Percentiles rank a stretch among this genome's conserved stretches.
Evolutionary conservation across 371 early-diverging fungal genomes (phyloP).

Genomic region (Rhizopus sp.): DNA sequence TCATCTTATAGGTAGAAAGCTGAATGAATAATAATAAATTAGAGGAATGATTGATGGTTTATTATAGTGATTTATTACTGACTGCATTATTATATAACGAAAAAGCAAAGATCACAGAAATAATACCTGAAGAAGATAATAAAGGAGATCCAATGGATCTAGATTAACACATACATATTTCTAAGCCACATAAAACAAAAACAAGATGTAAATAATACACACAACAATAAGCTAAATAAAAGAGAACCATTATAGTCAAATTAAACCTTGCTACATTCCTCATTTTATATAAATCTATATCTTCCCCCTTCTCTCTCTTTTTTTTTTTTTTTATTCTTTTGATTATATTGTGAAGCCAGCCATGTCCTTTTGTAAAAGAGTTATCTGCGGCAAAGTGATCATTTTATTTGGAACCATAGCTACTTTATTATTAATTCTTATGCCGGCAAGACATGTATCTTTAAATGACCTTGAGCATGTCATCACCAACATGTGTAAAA

Average conservation of each 20-base stretch:
- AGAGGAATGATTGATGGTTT: neutral
- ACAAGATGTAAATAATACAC: neutral
- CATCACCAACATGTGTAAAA: constrained; percentile 11
- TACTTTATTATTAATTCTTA: neutral
- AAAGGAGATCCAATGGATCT: constrained; percentile 9
- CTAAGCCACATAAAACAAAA: neutral
- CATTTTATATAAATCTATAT: too few species aligned
- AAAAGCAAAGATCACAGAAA: neutral
- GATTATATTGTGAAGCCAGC: neutral
- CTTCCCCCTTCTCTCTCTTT: neutral
- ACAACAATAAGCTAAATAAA: neutral
- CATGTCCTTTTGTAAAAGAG: constrained; percentile 3
- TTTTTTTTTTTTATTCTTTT: neutral
- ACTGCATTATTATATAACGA: too few species aligned
- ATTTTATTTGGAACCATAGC: neutral
- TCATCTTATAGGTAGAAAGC: neutral
- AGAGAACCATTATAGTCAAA: neutral
- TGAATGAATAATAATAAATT: too few species aligned
- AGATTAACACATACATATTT: neutral
- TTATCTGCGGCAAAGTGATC: constrained; percentile 1
- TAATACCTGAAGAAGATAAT: neutral
- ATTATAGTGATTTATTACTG: neutral
- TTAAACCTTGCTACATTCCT: too few species aligned
- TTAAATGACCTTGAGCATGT: constrained; percentile 17
- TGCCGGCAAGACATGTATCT: neutral